phyloP scores from a whole-genome alignment of 192 early-diverging fungal species.

The Irineochytrium annulatum region DNA sequence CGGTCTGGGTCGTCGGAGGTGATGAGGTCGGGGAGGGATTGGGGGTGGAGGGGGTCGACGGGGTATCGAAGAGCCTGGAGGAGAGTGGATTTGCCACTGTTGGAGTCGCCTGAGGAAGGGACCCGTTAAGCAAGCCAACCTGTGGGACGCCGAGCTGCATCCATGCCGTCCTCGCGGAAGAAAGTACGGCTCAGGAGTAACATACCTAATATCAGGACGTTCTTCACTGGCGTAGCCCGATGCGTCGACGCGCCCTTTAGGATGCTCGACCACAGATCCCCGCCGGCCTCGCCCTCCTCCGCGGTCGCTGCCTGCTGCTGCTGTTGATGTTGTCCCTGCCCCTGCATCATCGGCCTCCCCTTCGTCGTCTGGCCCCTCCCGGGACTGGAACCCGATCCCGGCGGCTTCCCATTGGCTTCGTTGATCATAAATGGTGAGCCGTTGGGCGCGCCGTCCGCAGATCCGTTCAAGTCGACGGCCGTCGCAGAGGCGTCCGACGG shows the following conservation, averaged over 20 bases:
- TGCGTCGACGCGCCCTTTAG: constrained; percentile 72
- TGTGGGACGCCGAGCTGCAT: background rate
- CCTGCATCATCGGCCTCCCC: too few relatives aligned
- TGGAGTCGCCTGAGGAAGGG: constrained; percentile 57
- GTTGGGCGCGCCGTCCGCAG: too few relatives aligned
- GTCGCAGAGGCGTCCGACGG: too few relatives aligned
- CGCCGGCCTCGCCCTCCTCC: background rate
- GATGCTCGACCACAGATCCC: constrained; percentile 76
- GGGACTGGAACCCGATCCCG: too few relatives aligned
- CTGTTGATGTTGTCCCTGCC: too few relatives aligned
- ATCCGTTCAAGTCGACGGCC: too few relatives aligned
- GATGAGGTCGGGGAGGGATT: constrained; percentile 36
- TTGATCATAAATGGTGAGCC: too few relatives aligned
- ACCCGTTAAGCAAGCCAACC: background rate
- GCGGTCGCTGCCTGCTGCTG: too few relatives aligned
- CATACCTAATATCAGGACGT: constrained; percentile 75
- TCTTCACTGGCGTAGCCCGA: constrained; percentile 69
- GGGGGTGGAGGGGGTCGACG: constrained; percentile 42
- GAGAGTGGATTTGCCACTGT: constrained; percentile 79
- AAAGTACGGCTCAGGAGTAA: constrained; percentile 4
- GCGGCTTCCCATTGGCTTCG: too few relatives aligned
- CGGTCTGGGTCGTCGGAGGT: constrained; percentile 30
- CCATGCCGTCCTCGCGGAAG: too few relatives aligned
- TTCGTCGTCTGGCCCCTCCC: too few relatives aligned
- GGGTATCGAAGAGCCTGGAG: constrained; percentile 54